A percentile compares a stretch with the other conserved stretches of the same genome.
Conservation (phyloP, 768 basidiomycete species). For the Psilocybe tampanensis region DNA sequence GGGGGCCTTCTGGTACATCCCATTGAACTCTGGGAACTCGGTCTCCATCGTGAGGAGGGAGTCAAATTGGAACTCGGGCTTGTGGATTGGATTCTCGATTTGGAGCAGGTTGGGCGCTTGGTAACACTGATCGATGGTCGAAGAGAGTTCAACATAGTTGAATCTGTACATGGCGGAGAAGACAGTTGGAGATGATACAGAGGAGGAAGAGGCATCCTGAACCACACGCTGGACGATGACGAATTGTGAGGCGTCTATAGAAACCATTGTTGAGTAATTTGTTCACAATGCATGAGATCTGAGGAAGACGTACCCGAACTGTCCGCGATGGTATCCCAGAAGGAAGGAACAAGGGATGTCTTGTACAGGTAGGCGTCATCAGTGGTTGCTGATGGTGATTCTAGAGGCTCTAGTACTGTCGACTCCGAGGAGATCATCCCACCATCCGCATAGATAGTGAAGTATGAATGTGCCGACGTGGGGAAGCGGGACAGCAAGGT, state of each 20-base stretch:
- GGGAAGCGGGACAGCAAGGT: constrained; percentile 56
- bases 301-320: constrained; percentile 47
- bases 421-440: constrained; percentile 54
- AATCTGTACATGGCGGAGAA: constrained; percentile 67
- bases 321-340: constrained; percentile 62
- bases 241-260: constrained; percentile 64
- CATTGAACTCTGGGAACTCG: constrained; percentile 18
- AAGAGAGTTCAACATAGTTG: constrained; percentile 34
- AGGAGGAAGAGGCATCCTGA: constrained; percentile 32
- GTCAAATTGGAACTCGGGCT: constrained; percentile 19
- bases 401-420: constrained; percentile 34
- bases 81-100: constrained; percentile 11
- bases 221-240: constrained; percentile 68
- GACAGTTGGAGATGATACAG: constrained; percentile 30
- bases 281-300: constrained; percentile 10
- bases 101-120: constrained; percentile 8
- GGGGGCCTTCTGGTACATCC: constrained; percentile 11
- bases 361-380: constrained; percentile 52
- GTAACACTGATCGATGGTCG: constrained; percentile 7
- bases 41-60: constrained; percentile 21
- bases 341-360: constrained; percentile 62
- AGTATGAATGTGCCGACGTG: constrained; percentile 55
- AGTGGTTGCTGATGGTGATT: constrained; percentile 18
- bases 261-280: not conserved
- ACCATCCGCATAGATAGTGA: constrained; percentile 54